Percentiles rank a stretch among this genome's conserved stretches.
phyloP scores from a whole-genome alignment of 1,139 yeast genomes.

The Kurtzmaniella quercitrusa region DNA sequence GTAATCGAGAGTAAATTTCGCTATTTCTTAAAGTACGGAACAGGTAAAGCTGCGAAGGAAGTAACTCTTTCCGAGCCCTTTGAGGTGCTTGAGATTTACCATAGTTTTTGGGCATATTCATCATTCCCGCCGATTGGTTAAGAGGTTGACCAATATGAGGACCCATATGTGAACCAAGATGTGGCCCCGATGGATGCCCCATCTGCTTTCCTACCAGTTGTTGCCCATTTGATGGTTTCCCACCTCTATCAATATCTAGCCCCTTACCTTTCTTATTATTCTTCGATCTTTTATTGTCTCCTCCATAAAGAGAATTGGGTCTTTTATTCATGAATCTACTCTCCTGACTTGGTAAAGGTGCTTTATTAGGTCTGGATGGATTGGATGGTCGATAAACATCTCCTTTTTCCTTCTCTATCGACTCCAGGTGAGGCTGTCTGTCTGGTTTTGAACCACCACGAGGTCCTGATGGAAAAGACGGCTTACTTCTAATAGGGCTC shows the following conservation, averaged over 20 bases:
- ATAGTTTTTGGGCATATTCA: background rate
- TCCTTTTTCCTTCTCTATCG: background rate
- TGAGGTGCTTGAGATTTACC: background rate
- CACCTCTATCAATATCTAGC: background rate
- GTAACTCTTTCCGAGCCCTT: constrained; percentile 6
- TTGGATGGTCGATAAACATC: background rate
- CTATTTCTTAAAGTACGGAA: constrained; percentile 21
- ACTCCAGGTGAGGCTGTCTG: background rate
- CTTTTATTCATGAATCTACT: background rate
- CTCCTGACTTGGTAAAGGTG: background rate
- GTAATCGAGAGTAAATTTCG: constrained; percentile 35
- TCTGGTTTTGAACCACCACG: background rate
- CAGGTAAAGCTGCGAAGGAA: constrained; percentile 31
- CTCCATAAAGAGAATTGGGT: background rate
- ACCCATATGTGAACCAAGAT: no score
- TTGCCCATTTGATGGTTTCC: constrained; percentile 4
- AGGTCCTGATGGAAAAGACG: background rate
- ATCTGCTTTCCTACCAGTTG: constrained; percentile 2
- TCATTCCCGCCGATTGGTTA: no score
- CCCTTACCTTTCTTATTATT: background rate
- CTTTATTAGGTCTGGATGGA: background rate
- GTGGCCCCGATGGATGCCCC: constrained; percentile 4
- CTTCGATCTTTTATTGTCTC: background rate
- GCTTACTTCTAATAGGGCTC: background rate
- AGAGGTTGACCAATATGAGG: background rate